Percentiles rank a stretch among this genome's conserved stretches.
Conservation (phyloP, 2,329 filamentous ascomycete genomes). For the Claviceps sp. region DNA sequence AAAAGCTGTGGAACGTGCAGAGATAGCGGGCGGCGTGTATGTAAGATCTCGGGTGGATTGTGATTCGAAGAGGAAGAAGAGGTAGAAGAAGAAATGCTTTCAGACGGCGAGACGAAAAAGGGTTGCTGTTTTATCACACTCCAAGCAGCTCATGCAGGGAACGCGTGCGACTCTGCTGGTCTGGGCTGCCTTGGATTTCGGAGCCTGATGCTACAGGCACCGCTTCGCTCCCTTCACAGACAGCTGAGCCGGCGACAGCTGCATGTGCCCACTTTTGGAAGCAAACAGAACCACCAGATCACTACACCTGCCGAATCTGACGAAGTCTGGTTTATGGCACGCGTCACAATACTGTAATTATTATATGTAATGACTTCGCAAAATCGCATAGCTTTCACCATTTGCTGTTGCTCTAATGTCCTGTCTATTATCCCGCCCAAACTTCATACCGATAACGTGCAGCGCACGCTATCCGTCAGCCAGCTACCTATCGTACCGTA, state of each 20-base stretch:
- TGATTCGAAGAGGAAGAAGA: background rate
- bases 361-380: no score
- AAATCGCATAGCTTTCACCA: no score
- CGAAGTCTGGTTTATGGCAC: background rate
- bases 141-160: background rate
- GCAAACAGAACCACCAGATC: conserved; percentile 12
- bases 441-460: no score
- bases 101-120: background rate
- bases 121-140: background rate
- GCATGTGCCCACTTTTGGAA: conserved; percentile 12
- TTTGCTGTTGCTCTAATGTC: no score
- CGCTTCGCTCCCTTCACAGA: background rate
- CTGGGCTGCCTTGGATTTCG: conserved; percentile 2
- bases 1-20: background rate
- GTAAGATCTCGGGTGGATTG: background rate
- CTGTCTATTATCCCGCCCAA: no score
- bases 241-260: background rate
- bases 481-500: no score
- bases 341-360: background rate
- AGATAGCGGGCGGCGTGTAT: background rate
- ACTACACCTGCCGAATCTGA: background rate
- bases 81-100: background rate
- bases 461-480: no score
- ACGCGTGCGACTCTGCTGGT: conserved; percentile 1
- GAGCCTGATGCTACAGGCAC: conserved; percentile 6